Evolutionary conservation across 2,329 filamentous ascomycete species (phyloP).

Genomic region (Leptographium procerum): DNA sequence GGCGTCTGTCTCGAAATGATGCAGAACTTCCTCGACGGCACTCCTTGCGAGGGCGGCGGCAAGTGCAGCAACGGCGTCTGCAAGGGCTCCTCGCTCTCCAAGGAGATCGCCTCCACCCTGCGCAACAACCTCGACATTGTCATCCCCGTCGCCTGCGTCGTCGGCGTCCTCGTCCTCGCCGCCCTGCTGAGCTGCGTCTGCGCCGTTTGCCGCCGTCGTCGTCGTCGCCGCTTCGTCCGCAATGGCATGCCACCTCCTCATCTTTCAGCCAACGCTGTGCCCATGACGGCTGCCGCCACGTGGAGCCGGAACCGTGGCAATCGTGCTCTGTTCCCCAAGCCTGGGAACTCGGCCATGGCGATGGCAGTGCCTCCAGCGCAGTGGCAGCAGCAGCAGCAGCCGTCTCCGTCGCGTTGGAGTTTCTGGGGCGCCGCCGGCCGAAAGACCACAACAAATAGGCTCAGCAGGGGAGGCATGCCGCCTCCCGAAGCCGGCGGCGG

Average conservation of each 20-base stretch:
- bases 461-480: too few relatives aligned
- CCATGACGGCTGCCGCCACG: neutral
- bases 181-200: slow-evolving; percentile 56
- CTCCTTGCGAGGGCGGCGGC: slow-evolving; percentile 69
- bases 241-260: slow-evolving; percentile 6
- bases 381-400: neutral
- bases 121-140: slow-evolving; percentile 65
- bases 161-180: slow-evolving; percentile 64
- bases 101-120: slow-evolving; percentile 68
- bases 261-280: neutral
- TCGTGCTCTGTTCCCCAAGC: neutral
- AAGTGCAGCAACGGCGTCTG: slow-evolving; percentile 70
- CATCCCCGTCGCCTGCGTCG: slow-evolving; percentile 62
- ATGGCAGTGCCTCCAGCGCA: neutral
- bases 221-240: slow-evolving; percentile 1
- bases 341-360: neutral
- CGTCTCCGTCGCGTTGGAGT: neutral
- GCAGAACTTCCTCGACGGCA: slow-evolving; percentile 92
- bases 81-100: slow-evolving; percentile 54
- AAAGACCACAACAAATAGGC: neutral
- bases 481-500: too few relatives aligned
- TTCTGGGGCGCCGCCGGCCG: neutral
- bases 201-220: slow-evolving; percentile 33
- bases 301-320: neutral
- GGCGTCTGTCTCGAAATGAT: slow-evolving; percentile 63